Conservation (phyloP, 208 protist genomes). For the Porcisia deanei region DNA sequence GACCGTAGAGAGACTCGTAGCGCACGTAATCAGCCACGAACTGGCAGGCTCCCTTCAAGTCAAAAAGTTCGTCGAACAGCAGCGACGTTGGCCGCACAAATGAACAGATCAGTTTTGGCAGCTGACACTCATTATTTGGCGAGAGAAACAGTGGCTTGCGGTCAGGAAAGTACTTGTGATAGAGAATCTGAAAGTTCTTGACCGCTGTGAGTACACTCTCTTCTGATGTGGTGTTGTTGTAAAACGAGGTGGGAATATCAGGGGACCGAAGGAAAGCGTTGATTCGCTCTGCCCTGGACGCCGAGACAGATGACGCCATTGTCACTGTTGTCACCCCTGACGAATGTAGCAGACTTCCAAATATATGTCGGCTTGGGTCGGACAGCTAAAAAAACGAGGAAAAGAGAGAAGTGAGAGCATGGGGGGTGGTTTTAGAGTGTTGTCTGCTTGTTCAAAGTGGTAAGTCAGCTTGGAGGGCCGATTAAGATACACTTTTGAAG, state of each 20-base stretch:
- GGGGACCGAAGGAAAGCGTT: constrained; percentile 37
- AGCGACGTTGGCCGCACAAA: constrained; percentile 88
- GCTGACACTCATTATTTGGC: constrained; percentile 68
- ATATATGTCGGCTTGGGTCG: neutral
- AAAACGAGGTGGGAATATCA: constrained; percentile 72
- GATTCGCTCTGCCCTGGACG: constrained; percentile 40
- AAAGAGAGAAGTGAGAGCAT: neutral
- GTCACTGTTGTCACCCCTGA: neutral
- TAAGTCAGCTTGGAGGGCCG: neutral
- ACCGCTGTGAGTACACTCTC: constrained; percentile 55
- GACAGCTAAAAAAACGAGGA: neutral
- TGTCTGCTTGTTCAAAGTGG: neutral
- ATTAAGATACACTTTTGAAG: neutral
- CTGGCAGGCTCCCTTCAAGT: constrained; percentile 51
- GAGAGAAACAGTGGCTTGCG: constrained; percentile 75
- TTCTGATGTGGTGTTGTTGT: constrained; percentile 61
- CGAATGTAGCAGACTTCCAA: constrained; percentile 4
- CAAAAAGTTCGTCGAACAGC: constrained; percentile 78
- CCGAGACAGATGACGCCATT: constrained; percentile 16
- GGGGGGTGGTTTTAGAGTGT: neutral
- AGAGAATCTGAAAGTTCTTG: constrained; percentile 70
- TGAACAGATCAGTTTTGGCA: constrained; percentile 90
- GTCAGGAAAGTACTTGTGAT: constrained; percentile 77
- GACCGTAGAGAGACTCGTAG: constrained; percentile 80
- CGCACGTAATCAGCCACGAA: constrained; percentile 88